Percentiles rank a stretch among this genome's conserved stretches.
Evolutionary conservation across 768 basidiomycete genomes (phyloP).

Genomic region (Leccinellum rugosiceps): DNA sequence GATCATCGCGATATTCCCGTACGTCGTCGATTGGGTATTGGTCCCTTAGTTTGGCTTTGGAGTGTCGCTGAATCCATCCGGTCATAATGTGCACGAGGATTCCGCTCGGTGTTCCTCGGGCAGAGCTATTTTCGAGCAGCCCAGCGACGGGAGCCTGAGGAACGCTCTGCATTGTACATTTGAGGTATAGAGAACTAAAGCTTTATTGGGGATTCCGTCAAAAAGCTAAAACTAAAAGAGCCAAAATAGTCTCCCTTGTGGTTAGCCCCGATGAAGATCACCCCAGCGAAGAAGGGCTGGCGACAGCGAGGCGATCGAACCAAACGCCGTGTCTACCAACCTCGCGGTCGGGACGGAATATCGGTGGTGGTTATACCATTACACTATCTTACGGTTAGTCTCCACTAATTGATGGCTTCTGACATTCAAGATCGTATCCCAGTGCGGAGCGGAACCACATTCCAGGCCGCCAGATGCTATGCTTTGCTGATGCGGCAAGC

Average conservation of each 20-base stretch:
- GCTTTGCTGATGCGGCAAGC: slow-evolving; percentile 3
- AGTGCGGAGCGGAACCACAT: slow-evolving; percentile 14
- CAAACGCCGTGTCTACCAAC: background rate
- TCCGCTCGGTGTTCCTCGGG: slow-evolving; percentile 31
- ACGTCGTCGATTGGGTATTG: slow-evolving; percentile 24
- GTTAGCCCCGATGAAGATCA: slow-evolving; percentile 17
- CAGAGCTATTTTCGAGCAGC: slow-evolving; percentile 25
- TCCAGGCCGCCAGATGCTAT: slow-evolving; percentile 1
- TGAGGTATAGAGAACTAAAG: slow-evolving; percentile 18
- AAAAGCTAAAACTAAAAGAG: slow-evolving; percentile 36
- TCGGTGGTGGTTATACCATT: slow-evolving; percentile 22
- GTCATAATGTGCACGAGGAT: slow-evolving; percentile 25
- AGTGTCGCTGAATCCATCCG: slow-evolving; percentile 20
- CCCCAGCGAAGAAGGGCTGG: slow-evolving; percentile 17
- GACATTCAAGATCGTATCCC: background rate
- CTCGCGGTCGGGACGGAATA: slow-evolving; percentile 22
- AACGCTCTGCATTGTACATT: slow-evolving; percentile 19
- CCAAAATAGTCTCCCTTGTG: slow-evolving; percentile 30
- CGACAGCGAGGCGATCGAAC: slow-evolving; percentile 16
- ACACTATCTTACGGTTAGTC: slow-evolving; percentile 1
- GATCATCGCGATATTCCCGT: slow-evolving; percentile 26
- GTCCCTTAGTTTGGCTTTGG: slow-evolving; percentile 16
- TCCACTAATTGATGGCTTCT: slow-evolving; percentile 4
- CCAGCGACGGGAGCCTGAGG: slow-evolving; percentile 7
- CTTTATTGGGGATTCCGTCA: slow-evolving; percentile 22